phyloP scores from a whole-genome alignment of 768 basidiomycete species.

The Pilatotrama ljubarskyi region DNA sequence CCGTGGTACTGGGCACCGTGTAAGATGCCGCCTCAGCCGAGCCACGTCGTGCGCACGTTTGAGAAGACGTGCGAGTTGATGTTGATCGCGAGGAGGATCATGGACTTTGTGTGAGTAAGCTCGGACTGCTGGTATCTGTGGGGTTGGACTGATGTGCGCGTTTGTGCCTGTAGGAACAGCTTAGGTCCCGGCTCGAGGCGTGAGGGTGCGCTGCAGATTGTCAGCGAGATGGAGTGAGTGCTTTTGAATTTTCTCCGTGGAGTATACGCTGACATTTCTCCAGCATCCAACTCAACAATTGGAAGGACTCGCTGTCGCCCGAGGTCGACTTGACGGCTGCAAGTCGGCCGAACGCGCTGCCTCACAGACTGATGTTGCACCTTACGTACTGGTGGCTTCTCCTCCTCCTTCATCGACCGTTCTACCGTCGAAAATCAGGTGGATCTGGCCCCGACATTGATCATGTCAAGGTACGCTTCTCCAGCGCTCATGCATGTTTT shows the following conservation, averaged over 20 bases:
- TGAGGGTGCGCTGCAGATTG: conserved; percentile 45
- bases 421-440: conserved; percentile 37
- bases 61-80: conserved; percentile 50
- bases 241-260: not conserved
- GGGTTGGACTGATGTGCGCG: not conserved
- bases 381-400: conserved; percentile 58
- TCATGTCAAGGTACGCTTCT: conserved; percentile 49
- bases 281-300: conserved; percentile 31
- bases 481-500: not conserved
- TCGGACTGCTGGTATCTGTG: not conserved
- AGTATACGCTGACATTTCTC: not conserved
- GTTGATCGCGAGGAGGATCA: conserved; percentile 49
- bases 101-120: conserved; percentile 59
- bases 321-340: conserved; percentile 53
- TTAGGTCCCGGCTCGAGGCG: conserved; percentile 43
- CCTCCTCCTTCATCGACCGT: conserved; percentile 61
- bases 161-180: conserved; percentile 38
- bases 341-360: conserved; percentile 47
- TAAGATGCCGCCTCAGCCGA: conserved; percentile 41
- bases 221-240: conserved; percentile 55
- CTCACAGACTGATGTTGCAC: conserved; percentile 58
- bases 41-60: conserved; percentile 39
- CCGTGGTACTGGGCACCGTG: conserved; percentile 45
- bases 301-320: conserved; percentile 41
- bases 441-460: conserved; percentile 42